These are phyloP conservation scores for Byssochlamys sp. DNA, from an alignment of 2,329 filamentous ascomycete species.

Conservation along the genomic window DNA sequence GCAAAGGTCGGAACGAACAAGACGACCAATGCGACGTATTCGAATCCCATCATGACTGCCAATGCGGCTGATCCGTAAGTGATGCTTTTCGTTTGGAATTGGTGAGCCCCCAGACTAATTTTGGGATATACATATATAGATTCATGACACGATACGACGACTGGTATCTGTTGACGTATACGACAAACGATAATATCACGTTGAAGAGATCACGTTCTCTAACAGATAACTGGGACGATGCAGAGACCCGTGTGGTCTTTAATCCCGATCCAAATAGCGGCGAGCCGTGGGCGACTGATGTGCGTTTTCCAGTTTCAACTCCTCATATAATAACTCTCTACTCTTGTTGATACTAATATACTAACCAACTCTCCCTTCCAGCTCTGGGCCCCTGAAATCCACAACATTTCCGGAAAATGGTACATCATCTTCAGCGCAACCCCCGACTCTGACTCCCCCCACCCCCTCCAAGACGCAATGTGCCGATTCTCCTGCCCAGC, in stretches of 20 bases:
- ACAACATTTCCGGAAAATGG: conserved; percentile 39
- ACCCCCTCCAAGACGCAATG: conserved; percentile 40
- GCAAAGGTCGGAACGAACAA: conserved; percentile 2
- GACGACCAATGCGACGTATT: conserved; percentile 25
- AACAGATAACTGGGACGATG: conserved; percentile 34
- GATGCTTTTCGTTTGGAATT: not conserved
- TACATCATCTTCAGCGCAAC: conserved; percentile 47
- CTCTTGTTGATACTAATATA: conserved; percentile 34
- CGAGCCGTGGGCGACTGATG: conserved; percentile 27
- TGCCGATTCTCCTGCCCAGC: conserved; percentile 43
- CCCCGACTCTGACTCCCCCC: conserved; percentile 36
- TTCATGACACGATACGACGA: conserved; percentile 32
- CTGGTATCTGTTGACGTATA: conserved; percentile 35
- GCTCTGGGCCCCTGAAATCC: conserved; percentile 44
- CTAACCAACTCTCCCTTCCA: conserved; percentile 17
- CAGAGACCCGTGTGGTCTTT: conserved; percentile 29
- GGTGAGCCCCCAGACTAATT: not conserved
- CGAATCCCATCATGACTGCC: conserved; percentile 32
- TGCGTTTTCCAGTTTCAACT: conserved; percentile 5
- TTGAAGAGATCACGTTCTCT: conserved; percentile 27
- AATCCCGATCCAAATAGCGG: conserved; percentile 21
- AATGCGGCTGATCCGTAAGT: conserved; percentile 30
- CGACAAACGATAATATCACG: conserved; percentile 33
- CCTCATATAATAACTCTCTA: not conserved
- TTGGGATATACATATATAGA: not conserved